Evolutionary conservation across 2,329 filamentous ascomycete species (phyloP), one percentile per base, ranked within the genome.

Genomic region (Mariannaea sp.): DNA sequence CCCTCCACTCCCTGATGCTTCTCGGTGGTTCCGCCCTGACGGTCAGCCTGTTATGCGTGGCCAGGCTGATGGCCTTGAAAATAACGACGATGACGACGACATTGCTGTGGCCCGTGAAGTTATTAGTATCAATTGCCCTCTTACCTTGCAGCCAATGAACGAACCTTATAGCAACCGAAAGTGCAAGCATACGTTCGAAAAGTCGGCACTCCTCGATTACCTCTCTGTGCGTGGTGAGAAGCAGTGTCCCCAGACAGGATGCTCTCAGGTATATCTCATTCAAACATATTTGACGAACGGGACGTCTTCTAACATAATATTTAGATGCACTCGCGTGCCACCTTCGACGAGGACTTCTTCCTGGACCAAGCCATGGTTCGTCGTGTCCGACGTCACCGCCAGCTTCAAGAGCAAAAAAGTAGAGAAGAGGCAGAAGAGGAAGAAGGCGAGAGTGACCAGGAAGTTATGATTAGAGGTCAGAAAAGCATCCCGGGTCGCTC

Each of bases 151-250:
- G 45, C 75, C 80, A 38, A 85, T 90, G 74, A 73, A 76, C 35
- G 80, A 90, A 46, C 89, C 89, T 0, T 84, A 83, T 64, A 88
- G 82, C 49, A 89, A 83, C 62, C 73, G 68, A 12, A 81, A 82
- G 59, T 92, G 89, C 74, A 84, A 82, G 49, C 89, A 92, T 68
- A 85, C 81, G 0, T 92, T 90, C 66, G 87, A 92, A 66, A 86
- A 83, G 68, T 65, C 68, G 1, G 82, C 83, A 1, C 86, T 92
- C 32, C 52, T 82, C 19, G 79, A 83, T n/a, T 75, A 75, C 55
- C 36, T 86, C 76, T 68, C 77, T 77, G 49, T 65, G 60, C 54
- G 64, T 44, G 46, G 72, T 60, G 49, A 68, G 44, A 75, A 81
- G 1, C 75, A 80, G 47, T 92, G 88, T 67, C 88, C 88, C 0